A percentile compares a stretch with the other conserved stretches of the same genome.
phyloP scores from a whole-genome alignment of 169 alveolate genomes.

The Babesia ovis region DNA sequence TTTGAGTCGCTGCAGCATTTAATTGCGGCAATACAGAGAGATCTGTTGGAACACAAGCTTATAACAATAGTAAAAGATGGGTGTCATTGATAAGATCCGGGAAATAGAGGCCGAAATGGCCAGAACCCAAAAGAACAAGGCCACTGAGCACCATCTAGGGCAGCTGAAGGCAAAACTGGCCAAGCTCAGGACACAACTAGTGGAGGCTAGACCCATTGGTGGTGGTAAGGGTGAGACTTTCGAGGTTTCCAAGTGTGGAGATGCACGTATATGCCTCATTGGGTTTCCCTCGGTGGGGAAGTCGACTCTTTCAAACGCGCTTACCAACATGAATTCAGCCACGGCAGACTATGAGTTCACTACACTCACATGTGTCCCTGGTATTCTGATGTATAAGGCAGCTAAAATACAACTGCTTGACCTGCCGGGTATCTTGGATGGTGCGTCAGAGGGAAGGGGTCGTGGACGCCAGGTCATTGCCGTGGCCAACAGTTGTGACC shows the following conservation, averaged over 20 bases:
- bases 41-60: conserved; percentile 29
- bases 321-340: conserved; percentile 94
- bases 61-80: conserved; percentile 10
- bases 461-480: conserved; percentile 96
- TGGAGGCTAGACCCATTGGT: conserved; percentile 28
- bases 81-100: conserved; percentile 65
- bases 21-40: conserved; percentile 44
- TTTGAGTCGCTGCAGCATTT: conserved; percentile 32
- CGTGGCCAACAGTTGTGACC: conserved; percentile 92
- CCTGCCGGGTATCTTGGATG: conserved; percentile 92
- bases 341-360: conserved; percentile 98
- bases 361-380: conserved; percentile 98
- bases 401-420: conserved; percentile 93
- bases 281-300: conserved; percentile 99
- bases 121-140: conserved; percentile 97
- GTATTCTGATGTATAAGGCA: conserved; percentile 83
- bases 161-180: conserved; percentile 95
- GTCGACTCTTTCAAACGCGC: conserved; percentile 89
- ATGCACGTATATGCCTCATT: conserved; percentile 96
- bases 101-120: conserved; percentile 97
- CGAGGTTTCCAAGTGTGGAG: conserved; percentile 94
- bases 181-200: conserved; percentile 75
- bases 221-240: conserved; percentile 90
- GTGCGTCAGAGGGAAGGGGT: conserved; percentile 97
- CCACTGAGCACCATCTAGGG: conserved; percentile 95